These are phyloP conservation scores for Perilla frutescens DNA, from an alignment of 257 asterid genomes.

Conservation along the genomic window DNA sequence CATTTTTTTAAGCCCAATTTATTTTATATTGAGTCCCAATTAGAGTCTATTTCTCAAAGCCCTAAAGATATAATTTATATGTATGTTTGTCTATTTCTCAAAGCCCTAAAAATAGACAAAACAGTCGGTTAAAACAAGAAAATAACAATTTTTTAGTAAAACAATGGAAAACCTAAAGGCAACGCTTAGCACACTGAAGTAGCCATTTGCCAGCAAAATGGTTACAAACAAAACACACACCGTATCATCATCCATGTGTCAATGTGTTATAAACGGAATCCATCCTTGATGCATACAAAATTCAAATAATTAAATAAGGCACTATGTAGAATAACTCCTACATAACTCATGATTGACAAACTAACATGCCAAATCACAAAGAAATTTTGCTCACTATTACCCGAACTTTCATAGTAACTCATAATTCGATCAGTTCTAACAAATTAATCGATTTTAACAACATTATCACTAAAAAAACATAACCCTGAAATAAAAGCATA, in stretches of 20 bases:
- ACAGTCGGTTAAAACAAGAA: constrained; percentile 19
- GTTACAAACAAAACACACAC: not conserved
- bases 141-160: not conserved
- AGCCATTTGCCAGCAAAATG: constrained; percentile 5
- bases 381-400: not conserved
- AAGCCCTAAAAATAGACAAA: constrained; percentile 5
- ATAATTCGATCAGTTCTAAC: not conserved
- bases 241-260: not conserved
- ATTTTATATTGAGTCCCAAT: too few species aligned
- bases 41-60: too few species aligned
- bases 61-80: too few species aligned
- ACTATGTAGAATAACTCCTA: not conserved
- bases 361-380: not conserved
- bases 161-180: not conserved
- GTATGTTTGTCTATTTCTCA: too few species aligned
- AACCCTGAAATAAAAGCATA: not conserved
- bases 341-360: not conserved
- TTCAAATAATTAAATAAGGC: not conserved
- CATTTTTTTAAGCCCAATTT: too few species aligned
- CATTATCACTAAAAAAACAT: constrained; percentile 7
- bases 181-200: constrained; percentile 7
- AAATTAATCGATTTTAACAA: not conserved
- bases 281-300: constrained; percentile 15
- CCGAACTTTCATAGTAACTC: not conserved
- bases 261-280: not conserved